Conservation (phyloP, 148 eudicot genomes). For the Cornus suecica region DNA sequence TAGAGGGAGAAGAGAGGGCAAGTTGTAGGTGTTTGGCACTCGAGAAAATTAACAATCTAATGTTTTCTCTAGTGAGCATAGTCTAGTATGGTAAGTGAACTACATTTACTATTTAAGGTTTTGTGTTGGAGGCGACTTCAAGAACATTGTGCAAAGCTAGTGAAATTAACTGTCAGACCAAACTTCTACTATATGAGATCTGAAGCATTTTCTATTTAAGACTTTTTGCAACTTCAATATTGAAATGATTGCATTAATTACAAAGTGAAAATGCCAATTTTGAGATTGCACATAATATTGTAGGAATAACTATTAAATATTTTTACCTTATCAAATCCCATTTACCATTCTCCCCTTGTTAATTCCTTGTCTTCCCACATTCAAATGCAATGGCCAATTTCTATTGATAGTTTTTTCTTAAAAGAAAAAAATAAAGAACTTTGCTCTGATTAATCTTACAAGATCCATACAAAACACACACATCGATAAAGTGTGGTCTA, state of each 20-base stretch:
- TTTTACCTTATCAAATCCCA: neutral
- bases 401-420: no score
- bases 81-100: slow-evolving; percentile 2
- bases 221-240: slow-evolving; percentile 8
- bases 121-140: slow-evolving; percentile 12
- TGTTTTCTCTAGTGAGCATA: slow-evolving; percentile 13
- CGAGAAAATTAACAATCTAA: slow-evolving; percentile 12
- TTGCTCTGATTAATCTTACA: no score
- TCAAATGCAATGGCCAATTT: neutral
- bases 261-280: neutral
- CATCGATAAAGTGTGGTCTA: no score
- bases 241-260: slow-evolving; percentile 24
- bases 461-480: no score
- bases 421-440: no score
- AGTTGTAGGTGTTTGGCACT: slow-evolving; percentile 26
- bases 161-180: slow-evolving; percentile 17
- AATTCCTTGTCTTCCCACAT: neutral
- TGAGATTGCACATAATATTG: no score
- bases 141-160: slow-evolving; percentile 9
- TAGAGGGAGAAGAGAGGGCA: slow-evolving; percentile 16
- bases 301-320: no score
- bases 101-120: neutral
- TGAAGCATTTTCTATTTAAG: slow-evolving; percentile 18
- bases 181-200: slow-evolving; percentile 12
- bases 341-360: neutral